These are phyloP conservation scores for Phoma herbarum DNA, from an alignment of 2,329 filamentous ascomycete species.

Conservation along the genomic window DNA sequence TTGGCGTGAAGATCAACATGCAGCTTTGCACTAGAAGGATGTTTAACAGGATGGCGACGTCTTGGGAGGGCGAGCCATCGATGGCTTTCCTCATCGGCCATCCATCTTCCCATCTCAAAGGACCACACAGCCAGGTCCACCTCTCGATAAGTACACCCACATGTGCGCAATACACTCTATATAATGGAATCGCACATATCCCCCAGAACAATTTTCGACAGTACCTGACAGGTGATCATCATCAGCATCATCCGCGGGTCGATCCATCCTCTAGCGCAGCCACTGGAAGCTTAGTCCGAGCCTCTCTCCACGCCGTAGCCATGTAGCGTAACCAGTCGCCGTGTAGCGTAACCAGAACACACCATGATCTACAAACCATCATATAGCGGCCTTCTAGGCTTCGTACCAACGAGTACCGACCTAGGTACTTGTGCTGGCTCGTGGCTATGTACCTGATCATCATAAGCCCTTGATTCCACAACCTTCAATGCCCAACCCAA, in stretches of 20 bases:
- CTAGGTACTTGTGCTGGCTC: not conserved
- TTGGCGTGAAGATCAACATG: not conserved
- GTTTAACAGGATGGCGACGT: not conserved
- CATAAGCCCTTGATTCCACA: not conserved
- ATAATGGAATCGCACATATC: not conserved
- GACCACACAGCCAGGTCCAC: not conserved
- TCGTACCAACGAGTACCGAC: not conserved
- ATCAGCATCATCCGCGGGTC: slow-evolving; percentile 6
- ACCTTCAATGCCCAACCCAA: not conserved
- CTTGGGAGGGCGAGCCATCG: not conserved
- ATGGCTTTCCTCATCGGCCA: not conserved
- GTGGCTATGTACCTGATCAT: not conserved
- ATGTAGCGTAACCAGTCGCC: slow-evolving; percentile 3
- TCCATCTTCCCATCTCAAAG: not conserved
- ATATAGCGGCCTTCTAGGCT: not conserved
- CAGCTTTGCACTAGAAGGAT: not conserved
- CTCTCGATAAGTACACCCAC: not conserved
- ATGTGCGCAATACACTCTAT: not conserved
- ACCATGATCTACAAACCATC: slow-evolving; percentile 2
- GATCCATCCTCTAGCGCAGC: slow-evolving; percentile 8
- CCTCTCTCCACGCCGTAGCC: not conserved
- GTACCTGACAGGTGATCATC: slow-evolving; percentile 1
- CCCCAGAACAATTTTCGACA: not conserved
- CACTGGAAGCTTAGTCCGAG: not conserved
- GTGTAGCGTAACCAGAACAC: slow-evolving; percentile 2